Conservation (phyloP, 805 yeast genomes). For the Yarrowia bubula region DNA sequence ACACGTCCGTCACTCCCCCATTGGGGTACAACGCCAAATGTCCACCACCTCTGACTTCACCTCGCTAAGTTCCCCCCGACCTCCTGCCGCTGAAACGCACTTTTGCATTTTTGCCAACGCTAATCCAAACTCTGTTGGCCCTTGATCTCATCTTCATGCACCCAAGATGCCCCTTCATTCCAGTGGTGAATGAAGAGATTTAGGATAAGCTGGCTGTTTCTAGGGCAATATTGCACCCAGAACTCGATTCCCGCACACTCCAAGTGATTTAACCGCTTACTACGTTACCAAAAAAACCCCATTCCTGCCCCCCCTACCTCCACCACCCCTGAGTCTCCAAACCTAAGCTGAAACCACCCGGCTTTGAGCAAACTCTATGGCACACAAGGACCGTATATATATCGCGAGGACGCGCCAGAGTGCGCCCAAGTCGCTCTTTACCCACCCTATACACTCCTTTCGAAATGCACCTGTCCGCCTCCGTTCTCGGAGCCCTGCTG, state of each 20-base stretch:
- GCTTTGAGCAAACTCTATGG: not conserved
- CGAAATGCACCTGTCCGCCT: not conserved
- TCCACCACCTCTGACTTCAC: not conserved
- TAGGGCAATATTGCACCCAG: no score
- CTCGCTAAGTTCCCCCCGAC: not conserved
- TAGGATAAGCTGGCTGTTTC: no score
- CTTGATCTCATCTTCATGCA: not conserved
- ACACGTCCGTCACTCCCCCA: no score
- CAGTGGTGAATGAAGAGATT: not conserved
- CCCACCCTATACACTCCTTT: conserved; percentile 25
- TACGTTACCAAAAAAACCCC: not conserved
- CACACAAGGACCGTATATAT: not conserved
- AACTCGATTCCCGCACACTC: no score
- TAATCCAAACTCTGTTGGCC: not conserved
- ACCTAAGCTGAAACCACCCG: not conserved
- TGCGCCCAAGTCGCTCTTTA: conserved; percentile 10
- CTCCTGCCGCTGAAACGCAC: conserved; percentile 21
- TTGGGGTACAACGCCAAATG: not conserved
- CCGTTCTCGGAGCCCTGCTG: conserved; percentile 3
- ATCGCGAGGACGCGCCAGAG: not conserved
- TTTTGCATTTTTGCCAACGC: conserved; percentile 17
- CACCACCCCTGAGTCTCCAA: not conserved
- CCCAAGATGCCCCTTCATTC: conserved; percentile 25
- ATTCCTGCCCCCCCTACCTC: not conserved
- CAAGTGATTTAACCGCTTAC: no score